Percentiles rank a stretch among this genome's conserved stretches.
These are phyloP conservation scores for Fusarium secorum DNA, from an alignment of 2,329 filamentous ascomycete species.

Conservation along the genomic window DNA sequence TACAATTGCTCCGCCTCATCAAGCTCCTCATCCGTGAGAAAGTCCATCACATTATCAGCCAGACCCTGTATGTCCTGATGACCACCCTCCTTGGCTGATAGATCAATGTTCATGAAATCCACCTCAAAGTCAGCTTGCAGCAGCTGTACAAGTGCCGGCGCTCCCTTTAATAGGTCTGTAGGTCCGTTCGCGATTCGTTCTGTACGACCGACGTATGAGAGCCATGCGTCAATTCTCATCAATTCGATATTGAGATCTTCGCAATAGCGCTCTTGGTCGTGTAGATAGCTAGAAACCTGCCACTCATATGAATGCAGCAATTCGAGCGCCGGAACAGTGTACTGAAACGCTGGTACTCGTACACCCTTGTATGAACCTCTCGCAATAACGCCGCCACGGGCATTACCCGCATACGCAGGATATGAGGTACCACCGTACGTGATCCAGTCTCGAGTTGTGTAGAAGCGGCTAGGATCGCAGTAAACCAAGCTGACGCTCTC, in stretches of 20 bases:
- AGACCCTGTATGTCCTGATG: background rate
- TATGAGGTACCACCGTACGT: background rate
- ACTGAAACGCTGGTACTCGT: background rate
- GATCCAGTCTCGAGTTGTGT: background rate
- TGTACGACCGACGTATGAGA: background rate
- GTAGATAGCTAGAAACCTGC: background rate
- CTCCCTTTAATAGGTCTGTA: background rate
- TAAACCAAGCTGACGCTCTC: background rate
- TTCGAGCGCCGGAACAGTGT: background rate
- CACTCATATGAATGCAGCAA: background rate
- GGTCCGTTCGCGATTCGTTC: background rate
- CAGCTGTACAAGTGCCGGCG: background rate
- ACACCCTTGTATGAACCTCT: background rate
- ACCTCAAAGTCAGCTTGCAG: background rate
- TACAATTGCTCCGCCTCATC: background rate
- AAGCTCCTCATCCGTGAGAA: background rate
- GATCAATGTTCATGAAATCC: background rate
- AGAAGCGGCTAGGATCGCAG: fast-evolving
- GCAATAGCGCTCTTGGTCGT: background rate
- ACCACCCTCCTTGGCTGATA: background rate
- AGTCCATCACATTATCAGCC: background rate
- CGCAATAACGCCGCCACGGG: background rate
- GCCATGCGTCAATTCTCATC: background rate
- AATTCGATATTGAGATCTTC: background rate
- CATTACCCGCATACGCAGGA: background rate